Evolutionary conservation across 108 stramenopile genomes (phyloP), one percentile per base, ranked within the genome.

Genomic region (Cylindrotheca closterium): DNA sequence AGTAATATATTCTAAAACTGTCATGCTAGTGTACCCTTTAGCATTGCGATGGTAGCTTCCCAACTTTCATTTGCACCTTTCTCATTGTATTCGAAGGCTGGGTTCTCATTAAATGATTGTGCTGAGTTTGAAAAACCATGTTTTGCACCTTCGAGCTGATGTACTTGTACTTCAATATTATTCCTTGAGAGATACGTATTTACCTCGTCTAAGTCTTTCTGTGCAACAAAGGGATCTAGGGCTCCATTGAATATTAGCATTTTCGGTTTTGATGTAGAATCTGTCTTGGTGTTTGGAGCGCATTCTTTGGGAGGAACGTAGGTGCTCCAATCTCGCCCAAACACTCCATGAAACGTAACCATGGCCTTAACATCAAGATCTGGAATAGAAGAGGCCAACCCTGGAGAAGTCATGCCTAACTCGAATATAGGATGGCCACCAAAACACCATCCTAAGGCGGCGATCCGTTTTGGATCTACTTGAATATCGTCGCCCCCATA

Each of bases 61-160:
- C n/a, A n/a, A n/a, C n/a, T n/a, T n/a, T n/a, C n/a, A n/a, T n/a
- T 32, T 37, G 82, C 82, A 24, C 83, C 66, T 22, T 60, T 32
- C 22, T 60, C 67, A 56, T 89, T 68, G 51, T 79, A 89, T 19
- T 55, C 73, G 78, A 91, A 91, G 12, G 86, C 80, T 37, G 56
- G 58, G 54, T 77, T 84, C 2, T 55, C 46, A 50, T 91, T 91
- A 58, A 58, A 84, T 30, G 68, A 68, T 74, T 91, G 89, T 0
- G 86, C 89, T 32, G 89, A 86, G 74, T 91, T 91, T 2, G 82
- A 87, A 62, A 86, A 91, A 15, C 89, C 89, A 62, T 91, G 89
- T 37, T 63, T 78, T n/a, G 81, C 80, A 15, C 65, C 62, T 12
- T 75, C 65, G 21, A 83, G 61, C 32, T 69, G 49, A 53, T 79